Percentiles rank a stretch among this genome's conserved stretches.
Evolutionary conservation across 345 rosid genomes (phyloP).

Genomic region (Fremontodendron californicum): DNA sequence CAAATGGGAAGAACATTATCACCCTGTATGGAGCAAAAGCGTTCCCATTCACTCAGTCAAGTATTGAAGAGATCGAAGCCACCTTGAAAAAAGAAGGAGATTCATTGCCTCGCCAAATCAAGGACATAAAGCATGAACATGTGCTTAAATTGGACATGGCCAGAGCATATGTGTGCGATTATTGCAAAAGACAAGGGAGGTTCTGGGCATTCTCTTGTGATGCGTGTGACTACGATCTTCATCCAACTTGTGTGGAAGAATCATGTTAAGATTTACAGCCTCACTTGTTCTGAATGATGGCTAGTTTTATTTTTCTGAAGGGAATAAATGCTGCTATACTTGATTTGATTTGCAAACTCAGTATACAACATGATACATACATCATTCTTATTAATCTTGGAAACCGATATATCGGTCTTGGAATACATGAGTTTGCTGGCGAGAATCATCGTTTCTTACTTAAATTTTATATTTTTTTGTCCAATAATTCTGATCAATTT

Average conservation of each 20-base stretch:
- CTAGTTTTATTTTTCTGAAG: not conserved
- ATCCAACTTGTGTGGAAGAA: slow-evolving; percentile 59
- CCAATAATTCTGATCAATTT: no score
- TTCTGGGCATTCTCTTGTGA: slow-evolving; percentile 80
- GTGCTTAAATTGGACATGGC: slow-evolving; percentile 72
- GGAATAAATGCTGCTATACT: not conserved
- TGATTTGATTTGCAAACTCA: not conserved
- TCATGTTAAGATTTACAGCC: slow-evolving; percentile 9
- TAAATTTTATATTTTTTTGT: no score
- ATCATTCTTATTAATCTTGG: no score
- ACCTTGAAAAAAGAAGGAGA: slow-evolving; percentile 60
- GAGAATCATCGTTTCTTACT: no score
- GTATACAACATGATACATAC: not conserved
- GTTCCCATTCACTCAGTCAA: slow-evolving; percentile 58
- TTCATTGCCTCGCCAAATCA: slow-evolving; percentile 48
- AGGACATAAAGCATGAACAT: slow-evolving; percentile 59
- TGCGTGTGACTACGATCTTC: slow-evolving; percentile 75
- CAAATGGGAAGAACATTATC: slow-evolving; percentile 51
- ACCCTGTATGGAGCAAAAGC: slow-evolving; percentile 61
- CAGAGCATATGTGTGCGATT: slow-evolving; percentile 65
- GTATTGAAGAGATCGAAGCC: slow-evolving; percentile 51
- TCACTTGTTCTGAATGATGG: not conserved
- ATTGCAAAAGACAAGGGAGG: slow-evolving; percentile 55
- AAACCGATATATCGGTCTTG: no score
- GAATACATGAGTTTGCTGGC: no score